Conservation (phyloP, 2,329 filamentous ascomycete species). For the Chrysoporthe puriensis region DNA sequence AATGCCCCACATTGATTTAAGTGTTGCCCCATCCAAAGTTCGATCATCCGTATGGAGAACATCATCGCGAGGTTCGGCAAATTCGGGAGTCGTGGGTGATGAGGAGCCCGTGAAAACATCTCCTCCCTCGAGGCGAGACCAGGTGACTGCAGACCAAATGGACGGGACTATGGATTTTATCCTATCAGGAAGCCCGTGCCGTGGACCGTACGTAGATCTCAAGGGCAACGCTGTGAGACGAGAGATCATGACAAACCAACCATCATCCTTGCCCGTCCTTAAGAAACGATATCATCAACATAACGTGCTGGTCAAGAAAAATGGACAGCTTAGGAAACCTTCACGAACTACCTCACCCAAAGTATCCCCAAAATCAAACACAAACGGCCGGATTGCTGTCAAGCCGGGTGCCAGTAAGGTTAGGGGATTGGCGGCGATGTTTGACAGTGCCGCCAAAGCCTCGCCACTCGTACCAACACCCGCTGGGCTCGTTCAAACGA, state of each 20-base stretch:
- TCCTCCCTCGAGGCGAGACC: not conserved
- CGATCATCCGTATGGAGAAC: conserved; percentile 13
- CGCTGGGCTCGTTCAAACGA: not conserved
- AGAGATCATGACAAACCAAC: conserved; percentile 2
- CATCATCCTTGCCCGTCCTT: conserved; percentile 10
- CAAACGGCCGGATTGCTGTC: conserved; percentile 8
- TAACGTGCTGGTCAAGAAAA: conserved; percentile 16
- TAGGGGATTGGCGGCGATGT: conserved; percentile 56
- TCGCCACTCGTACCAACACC: conserved; percentile 31
- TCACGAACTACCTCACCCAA: conserved; percentile 27
- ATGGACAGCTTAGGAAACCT: not conserved
- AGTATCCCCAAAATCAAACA: conserved; percentile 6
- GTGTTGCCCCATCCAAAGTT: not conserved
- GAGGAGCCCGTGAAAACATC: not conserved
- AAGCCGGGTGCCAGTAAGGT: conserved; percentile 42
- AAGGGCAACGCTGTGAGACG: conserved; percentile 2
- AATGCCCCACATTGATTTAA: conserved; percentile 3
- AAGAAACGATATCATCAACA: conserved; percentile 7
- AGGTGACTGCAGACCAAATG: conserved; percentile 20
- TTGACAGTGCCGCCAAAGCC: conserved; percentile 45
- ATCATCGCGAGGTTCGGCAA: conserved; percentile 14
- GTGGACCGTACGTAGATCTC: conserved; percentile 16
- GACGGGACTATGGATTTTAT: conserved; percentile 20
- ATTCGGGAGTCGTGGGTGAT: not conserved
- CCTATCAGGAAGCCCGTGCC: conserved; percentile 10